Base-by-base conservation (phyloP, 768 basidiomycete species). In the Cyclocybe aegerita region DNA sequence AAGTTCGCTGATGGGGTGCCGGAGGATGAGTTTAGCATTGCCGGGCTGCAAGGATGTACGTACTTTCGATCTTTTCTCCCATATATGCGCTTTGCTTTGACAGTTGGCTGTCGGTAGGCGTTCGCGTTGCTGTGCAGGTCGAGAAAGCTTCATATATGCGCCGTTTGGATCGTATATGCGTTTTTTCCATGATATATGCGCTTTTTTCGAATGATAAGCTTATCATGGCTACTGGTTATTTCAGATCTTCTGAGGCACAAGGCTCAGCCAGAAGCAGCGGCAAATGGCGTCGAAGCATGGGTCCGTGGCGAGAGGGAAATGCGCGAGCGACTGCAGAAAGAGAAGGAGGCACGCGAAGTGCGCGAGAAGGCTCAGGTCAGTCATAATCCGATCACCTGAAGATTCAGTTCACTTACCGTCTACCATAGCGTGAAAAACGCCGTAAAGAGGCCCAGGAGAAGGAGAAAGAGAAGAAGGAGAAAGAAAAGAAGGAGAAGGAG, bases 11-110 rank as follows among this genome's bases (percentile, higher is more conserved):
- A 90, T 54, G 73, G 81, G 16, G 83, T 95, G 15, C 91, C 93
- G 0, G 88, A 92, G 34, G 85, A 87, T 36, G 88, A 90, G 70
- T 91, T 94, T 63, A 90, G 88, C 61, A 88, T 94, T 48, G 93
- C 93, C 14, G 87, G 90, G 49, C 73, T 97, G 47, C 93, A 95
- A 71, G 93, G 91, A 66, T 93, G 88, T 90, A 66, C 80, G 88
- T 84, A 33, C 40, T n/a, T 47, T 32, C 45, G 49, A 45, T 33
- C 30, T 9, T 34, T 3, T 29, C 14, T 12, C 16, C 40, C 3
- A 34, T 33, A 17, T n/a, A 7, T 36, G 33, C 17, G 23, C 43
- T 33, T 41, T 5, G 14, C 40, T 15, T 15, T 50, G 9, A 12
- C 41, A 48, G 43, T 42, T 58, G 39, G 42, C 47, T 39, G 39